These are phyloP conservation scores for Scytalidium sp. DNA, from an alignment of 2,329 filamentous ascomycete species.

Conservation along the genomic window DNA sequence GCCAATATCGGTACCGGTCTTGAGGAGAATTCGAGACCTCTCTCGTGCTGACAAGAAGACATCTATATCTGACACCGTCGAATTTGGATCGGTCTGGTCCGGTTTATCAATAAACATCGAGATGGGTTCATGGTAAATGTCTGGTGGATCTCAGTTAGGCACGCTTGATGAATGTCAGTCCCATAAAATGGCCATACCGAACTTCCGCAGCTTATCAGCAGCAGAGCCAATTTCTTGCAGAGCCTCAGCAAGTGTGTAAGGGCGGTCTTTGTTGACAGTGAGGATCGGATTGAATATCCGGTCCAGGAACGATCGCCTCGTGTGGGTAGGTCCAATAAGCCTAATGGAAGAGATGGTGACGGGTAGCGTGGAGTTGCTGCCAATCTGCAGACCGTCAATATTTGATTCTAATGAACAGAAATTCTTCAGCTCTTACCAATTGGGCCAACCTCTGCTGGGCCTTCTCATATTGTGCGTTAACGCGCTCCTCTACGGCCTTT, in stretches of 20 bases:
- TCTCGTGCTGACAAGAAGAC: constrained; percentile 77
- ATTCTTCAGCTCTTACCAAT: constrained; percentile 47
- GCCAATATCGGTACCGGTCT: constrained; percentile 92
- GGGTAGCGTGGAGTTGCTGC: constrained; percentile 80
- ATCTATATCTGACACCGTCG: constrained; percentile 74
- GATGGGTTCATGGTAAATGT: constrained; percentile 83
- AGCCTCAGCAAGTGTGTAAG: constrained; percentile 78
- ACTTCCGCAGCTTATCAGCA: constrained; percentile 71
- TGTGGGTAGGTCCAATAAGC: constrained; percentile 78
- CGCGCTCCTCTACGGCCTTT: constrained; percentile 50
- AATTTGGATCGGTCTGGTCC: constrained; percentile 63
- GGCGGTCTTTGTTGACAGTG: constrained; percentile 59
- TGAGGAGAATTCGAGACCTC: constrained; percentile 78
- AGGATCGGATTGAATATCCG: constrained; percentile 77
- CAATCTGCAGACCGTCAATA: constrained; percentile 49
- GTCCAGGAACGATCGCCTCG: constrained; percentile 80
- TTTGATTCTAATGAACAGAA: background rate
- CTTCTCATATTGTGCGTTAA: constrained; percentile 29
- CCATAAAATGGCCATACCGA: constrained; percentile 59
- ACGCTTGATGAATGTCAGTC: background rate
- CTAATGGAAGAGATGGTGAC: constrained; percentile 84
- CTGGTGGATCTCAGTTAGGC: constrained; percentile 40
- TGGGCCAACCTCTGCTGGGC: constrained; percentile 62
- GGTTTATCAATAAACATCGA: constrained; percentile 80
- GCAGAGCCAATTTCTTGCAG: constrained; percentile 68